phyloP scores from a whole-genome alignment of 2,329 filamentous ascomycete species.

The Cryphonectria japonica region DNA sequence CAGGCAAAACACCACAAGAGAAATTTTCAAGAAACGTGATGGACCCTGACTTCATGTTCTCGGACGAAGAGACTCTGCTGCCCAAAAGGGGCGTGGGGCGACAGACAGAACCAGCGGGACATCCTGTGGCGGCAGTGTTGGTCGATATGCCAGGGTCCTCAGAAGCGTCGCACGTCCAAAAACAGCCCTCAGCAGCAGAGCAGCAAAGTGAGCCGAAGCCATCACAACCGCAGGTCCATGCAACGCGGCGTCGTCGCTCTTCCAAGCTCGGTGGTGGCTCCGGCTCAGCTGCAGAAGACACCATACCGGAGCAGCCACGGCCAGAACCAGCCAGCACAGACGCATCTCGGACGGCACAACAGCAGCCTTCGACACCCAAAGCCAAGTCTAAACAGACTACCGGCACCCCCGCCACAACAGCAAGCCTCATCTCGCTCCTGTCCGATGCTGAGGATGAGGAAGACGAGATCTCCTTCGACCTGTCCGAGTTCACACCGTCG shows the following conservation, averaged over 20 bases:
- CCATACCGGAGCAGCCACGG: not conserved
- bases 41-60: slow-evolving; percentile 39
- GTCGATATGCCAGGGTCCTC: not conserved
- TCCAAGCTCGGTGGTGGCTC: not conserved
- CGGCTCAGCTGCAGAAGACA: not conserved
- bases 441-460: slow-evolving; percentile 42
- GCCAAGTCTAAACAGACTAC: slow-evolving; percentile 31
- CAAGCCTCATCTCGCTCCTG: slow-evolving; percentile 48
- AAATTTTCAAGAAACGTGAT: slow-evolving; percentile 29
- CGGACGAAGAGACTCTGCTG: slow-evolving; percentile 42
- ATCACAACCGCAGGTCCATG: not conserved
- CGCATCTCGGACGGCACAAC: not conserved
- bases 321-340: not conserved
- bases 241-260: not conserved
- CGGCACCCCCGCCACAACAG: slow-evolving; percentile 31
- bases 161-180: not conserved
- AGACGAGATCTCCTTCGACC: slow-evolving; percentile 45
- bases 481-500: slow-evolving; percentile 33
- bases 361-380: slow-evolving; percentile 12
- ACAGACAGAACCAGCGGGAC: not conserved
- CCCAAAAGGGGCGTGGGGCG: slow-evolving; percentile 23
- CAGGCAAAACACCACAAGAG: not conserved
- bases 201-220: not conserved
- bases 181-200: not conserved
- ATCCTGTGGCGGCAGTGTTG: not conserved